A percentile compares a stretch with the other conserved stretches of the same genome.
Evolutionary conservation across 2,329 filamentous ascomycete genomes (phyloP).

Genomic region (Aspergillus ruber): DNA sequence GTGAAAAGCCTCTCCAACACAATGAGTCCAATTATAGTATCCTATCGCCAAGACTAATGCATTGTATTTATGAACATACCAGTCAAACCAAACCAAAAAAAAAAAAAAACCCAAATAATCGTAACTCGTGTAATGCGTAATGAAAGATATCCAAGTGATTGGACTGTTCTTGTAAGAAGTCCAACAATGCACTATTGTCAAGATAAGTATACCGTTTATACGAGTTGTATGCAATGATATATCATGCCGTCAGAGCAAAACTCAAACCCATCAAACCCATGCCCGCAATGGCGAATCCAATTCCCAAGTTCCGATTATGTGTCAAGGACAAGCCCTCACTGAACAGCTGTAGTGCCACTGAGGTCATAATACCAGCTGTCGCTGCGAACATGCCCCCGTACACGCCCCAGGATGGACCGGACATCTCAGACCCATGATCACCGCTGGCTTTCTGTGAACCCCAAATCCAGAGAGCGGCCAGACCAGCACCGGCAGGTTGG

Average conservation of each 20-base stretch:
- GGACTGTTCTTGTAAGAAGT: background rate
- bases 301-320: constrained; percentile 32
- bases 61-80: constrained; percentile 1
- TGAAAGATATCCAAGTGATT: background rate
- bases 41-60: background rate
- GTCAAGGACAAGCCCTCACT: constrained; percentile 78
- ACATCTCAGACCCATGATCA: constrained; percentile 10
- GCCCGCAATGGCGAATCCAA: constrained; percentile 42
- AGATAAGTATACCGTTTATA: constrained; percentile 2
- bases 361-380: constrained; percentile 92
- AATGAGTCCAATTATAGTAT: background rate
- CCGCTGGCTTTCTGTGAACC: constrained; percentile 51
- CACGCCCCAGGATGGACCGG: constrained; percentile 47
- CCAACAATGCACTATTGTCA: background rate
- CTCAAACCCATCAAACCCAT: constrained; percentile 84
- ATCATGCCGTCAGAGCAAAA: constrained; percentile 67
- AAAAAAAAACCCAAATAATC: constrained; percentile 1
- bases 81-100: background rate
- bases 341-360: constrained; percentile 82
- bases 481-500: constrained; percentile 76
- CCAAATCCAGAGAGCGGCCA: constrained; percentile 82
- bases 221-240: background rate
- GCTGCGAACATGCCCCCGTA: constrained; percentile 68
- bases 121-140: constrained; percentile 1
- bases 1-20: background rate